A percentile compares a stretch with the other conserved stretches of the same genome.
Conservation (phyloP, 306 rosid species). For the Citrullus amarus region DNA sequence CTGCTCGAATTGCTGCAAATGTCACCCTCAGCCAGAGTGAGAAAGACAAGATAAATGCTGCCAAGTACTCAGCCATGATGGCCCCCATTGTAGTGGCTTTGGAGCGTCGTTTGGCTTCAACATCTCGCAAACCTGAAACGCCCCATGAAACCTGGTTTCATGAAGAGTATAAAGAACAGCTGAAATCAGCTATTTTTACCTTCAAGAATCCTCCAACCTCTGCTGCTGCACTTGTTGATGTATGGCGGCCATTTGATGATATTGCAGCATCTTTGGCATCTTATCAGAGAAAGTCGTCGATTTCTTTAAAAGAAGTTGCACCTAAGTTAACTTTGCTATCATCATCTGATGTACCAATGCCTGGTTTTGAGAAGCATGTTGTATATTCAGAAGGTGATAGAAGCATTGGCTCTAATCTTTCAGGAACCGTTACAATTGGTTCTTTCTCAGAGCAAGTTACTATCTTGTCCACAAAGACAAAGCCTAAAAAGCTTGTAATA, state of each 20-base stretch:
- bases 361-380: slow-evolving; percentile 83
- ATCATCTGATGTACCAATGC: slow-evolving; percentile 93
- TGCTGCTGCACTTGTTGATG: slow-evolving; percentile 71
- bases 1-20: slow-evolving; percentile 87
- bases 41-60: slow-evolving; percentile 85
- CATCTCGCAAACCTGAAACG: slow-evolving; percentile 87
- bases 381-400: slow-evolving; percentile 43
- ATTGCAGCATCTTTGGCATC: slow-evolving; percentile 89
- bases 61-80: slow-evolving; percentile 97
- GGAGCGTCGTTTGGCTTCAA: slow-evolving; percentile 92
- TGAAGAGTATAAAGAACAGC: slow-evolving; percentile 56
- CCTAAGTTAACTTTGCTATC: slow-evolving; percentile 66
- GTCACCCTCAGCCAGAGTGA: slow-evolving; percentile 81
- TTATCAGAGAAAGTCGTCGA: slow-evolving; percentile 80
- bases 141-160: slow-evolving; percentile 98
- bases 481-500: slow-evolving; percentile 79
- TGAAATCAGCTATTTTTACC: slow-evolving; percentile 59
- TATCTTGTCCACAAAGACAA: slow-evolving; percentile 87
- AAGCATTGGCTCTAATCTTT: slow-evolving; percentile 33
- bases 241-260: slow-evolving; percentile 78
- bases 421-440: slow-evolving; percentile 70
- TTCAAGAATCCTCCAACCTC: slow-evolving; percentile 78
- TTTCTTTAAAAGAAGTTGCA: slow-evolving; percentile 78
- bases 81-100: slow-evolving; percentile 95
- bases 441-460: slow-evolving; percentile 69